Conservation (phyloP, 129 eudicot species). For the Solidago caesia region DNA sequence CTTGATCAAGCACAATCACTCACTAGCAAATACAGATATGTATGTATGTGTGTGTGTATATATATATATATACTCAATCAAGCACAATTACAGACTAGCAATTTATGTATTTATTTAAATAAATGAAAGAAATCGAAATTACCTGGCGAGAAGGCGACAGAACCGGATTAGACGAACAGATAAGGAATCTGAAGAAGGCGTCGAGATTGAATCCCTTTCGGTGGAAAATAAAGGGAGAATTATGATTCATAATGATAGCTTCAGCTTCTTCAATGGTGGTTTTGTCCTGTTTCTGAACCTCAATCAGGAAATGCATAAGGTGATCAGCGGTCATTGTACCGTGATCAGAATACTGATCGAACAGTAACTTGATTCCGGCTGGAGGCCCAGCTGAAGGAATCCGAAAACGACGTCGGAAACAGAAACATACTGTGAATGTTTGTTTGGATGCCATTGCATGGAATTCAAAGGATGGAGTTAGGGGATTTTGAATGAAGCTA, state of each 20-base stretch:
- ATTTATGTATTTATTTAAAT: neutral
- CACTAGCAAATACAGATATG: neutral
- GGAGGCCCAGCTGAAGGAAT: slow-evolving; percentile 57
- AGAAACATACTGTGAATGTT: slow-evolving; percentile 68
- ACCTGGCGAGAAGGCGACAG: slow-evolving; percentile 55
- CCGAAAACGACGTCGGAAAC: slow-evolving; percentile 63
- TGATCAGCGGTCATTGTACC: slow-evolving; percentile 54
- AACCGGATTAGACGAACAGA: slow-evolving; percentile 56
- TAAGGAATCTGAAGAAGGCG: slow-evolving; percentile 61
- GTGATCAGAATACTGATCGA: slow-evolving; percentile 49
- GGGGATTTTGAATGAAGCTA: slow-evolving; percentile 37
- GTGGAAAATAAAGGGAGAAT: slow-evolving; percentile 42
- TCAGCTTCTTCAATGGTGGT: slow-evolving; percentile 63
- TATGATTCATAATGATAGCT: slow-evolving; percentile 41
- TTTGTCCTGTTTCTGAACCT: slow-evolving; percentile 55
- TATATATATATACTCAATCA: neutral
- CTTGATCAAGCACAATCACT: neutral
- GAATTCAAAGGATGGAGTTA: neutral
- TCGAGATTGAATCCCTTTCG: slow-evolving; percentile 61
- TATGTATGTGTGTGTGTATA: too few species aligned
- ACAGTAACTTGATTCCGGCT: slow-evolving; percentile 44
- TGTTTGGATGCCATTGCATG: slow-evolving; percentile 47
- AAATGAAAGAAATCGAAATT: neutral
- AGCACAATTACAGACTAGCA: neutral
- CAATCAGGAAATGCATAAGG: slow-evolving; percentile 49